phyloP scores from a whole-genome alignment of 495 filamentous ascomycete species.

The Friedmanniomyces simplex region DNA sequence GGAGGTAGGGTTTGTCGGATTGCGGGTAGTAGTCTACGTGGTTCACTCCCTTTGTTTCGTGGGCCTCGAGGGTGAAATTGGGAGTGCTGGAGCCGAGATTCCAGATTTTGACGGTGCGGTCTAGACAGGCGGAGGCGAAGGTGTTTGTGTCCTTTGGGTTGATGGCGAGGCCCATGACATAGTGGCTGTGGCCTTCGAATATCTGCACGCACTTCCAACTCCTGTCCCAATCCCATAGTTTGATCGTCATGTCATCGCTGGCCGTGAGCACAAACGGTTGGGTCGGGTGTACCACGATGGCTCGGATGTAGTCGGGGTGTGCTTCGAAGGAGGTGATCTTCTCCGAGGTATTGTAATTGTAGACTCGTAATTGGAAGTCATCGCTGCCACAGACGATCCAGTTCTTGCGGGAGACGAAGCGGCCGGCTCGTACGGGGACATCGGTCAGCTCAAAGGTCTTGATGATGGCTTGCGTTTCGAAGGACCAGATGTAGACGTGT shows the following conservation, averaged over 20 bases:
- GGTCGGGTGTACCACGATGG: conserved; percentile 92
- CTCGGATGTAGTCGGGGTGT: conserved; percentile 96
- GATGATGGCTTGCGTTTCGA: conserved; percentile 91
- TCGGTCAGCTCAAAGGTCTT: conserved; percentile 99
- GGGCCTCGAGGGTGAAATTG: conserved; percentile 92
- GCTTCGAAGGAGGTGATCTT: conserved; percentile 98
- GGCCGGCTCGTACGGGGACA: conserved; percentile 92
- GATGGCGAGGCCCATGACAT: conserved; percentile 99
- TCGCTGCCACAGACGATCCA: conserved; percentile 99
- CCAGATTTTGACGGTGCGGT: conserved; percentile 98
- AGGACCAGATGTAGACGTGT: conserved; percentile 99
- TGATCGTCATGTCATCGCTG: conserved; percentile 99
- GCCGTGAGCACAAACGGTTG: conserved; percentile 94
- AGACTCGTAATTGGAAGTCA: conserved; percentile 92
- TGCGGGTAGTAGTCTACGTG: conserved; percentile 96
- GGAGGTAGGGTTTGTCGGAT: conserved; percentile 90
- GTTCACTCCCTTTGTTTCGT: conserved; percentile 97
- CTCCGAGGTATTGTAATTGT: conserved; percentile 99
- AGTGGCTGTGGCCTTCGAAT: conserved; percentile 96
- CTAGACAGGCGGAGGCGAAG: conserved; percentile 92
- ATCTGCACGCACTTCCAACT: conserved; percentile 96
- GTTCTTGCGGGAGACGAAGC: conserved; percentile 95
- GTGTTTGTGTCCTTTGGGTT: conserved; percentile 99
- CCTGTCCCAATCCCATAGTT: conserved; percentile 98
- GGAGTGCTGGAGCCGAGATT: conserved; percentile 79